A percentile compares a stretch with the other conserved stretches of the same genome.
Evolutionary conservation across 352 stramenopile genomes (phyloP).

Genomic region (Phytopythium litorale): DNA sequence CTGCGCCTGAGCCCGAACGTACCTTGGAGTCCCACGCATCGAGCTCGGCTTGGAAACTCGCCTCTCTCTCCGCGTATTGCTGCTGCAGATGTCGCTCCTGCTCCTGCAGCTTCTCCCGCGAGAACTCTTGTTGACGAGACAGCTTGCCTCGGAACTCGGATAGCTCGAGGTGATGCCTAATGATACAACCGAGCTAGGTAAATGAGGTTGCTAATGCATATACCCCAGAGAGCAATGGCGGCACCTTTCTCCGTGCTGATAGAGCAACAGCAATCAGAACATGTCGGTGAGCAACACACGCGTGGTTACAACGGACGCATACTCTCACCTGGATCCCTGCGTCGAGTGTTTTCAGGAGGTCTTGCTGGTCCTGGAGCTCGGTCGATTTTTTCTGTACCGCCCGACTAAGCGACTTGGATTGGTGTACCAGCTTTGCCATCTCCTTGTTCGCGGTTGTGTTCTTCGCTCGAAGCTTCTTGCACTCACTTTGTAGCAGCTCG

Average conservation of each 20-base stretch:
- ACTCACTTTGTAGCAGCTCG: slow-evolving; percentile 1
- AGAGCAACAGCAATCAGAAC: neutral
- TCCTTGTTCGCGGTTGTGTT: neutral
- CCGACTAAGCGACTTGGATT: neutral
- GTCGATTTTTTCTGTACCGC: neutral
- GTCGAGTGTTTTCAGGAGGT: neutral
- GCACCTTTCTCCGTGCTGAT: neutral
- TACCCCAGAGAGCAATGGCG: too few relatives aligned
- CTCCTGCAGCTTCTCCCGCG: neutral
- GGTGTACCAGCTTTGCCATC: neutral
- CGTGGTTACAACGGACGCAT: neutral
- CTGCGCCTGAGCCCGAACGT: neutral
- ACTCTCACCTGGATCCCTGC: neutral
- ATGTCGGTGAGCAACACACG: neutral
- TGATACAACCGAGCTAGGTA: neutral
- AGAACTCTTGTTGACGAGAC: neutral
- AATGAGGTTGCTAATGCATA: neutral
- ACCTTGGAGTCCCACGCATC: slow-evolving; percentile 9
- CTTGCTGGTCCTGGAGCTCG: neutral
- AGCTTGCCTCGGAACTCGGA: slow-evolving; percentile 2
- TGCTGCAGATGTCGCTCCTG: neutral
- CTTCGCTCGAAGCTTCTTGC: neutral
- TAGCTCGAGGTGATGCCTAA: neutral
- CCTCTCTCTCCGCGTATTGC: slow-evolving; percentile 2
- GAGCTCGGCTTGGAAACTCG: neutral